Evolutionary conservation across 2,329 filamentous ascomycete species (phyloP).

Genomic region (Monosporascus sp.): DNA sequence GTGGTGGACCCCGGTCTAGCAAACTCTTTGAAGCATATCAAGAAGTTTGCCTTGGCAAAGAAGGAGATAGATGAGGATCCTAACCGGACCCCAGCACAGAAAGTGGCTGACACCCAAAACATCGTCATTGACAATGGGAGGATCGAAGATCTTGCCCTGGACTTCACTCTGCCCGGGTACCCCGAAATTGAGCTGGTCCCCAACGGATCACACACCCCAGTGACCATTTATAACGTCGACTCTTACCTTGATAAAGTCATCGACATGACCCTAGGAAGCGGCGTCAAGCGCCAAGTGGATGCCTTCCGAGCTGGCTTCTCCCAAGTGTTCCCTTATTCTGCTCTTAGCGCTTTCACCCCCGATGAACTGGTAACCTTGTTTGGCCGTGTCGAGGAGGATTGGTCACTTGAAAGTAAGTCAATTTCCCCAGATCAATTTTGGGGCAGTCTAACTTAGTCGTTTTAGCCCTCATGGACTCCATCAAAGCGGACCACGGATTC

Average conservation of each 20-base stretch:
- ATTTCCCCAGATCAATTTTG: neutral
- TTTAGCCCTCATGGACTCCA: slow-evolving; percentile 87
- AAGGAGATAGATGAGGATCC: slow-evolving; percentile 73
- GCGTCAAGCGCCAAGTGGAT: slow-evolving; percentile 83
- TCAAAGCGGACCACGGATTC: slow-evolving; percentile 97
- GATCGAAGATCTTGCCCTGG: slow-evolving; percentile 83
- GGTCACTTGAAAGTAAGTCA: slow-evolving; percentile 88
- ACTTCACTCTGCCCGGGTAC: slow-evolving; percentile 93
- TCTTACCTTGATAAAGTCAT: slow-evolving; percentile 84
- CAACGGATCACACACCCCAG: slow-evolving; percentile 66
- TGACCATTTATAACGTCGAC: slow-evolving; percentile 90
- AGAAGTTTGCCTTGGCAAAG: slow-evolving; percentile 80
- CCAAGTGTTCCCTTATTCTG: slow-evolving; percentile 92
- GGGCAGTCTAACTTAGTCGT: slow-evolving; percentile 17
- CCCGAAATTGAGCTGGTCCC: slow-evolving; percentile 76
- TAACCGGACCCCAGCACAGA: slow-evolving; percentile 61
- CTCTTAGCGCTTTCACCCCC: slow-evolving; percentile 88
- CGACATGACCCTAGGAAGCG: slow-evolving; percentile 83
- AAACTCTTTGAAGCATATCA: slow-evolving; percentile 78
- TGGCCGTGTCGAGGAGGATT: slow-evolving; percentile 89
- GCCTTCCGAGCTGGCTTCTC: slow-evolving; percentile 90
- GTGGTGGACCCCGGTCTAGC: slow-evolving; percentile 83
- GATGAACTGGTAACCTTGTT: slow-evolving; percentile 94
- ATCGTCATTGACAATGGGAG: slow-evolving; percentile 71
- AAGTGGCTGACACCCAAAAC: slow-evolving; percentile 62